phyloP scores from a whole-genome alignment of 257 asterid species.

The Voacanga thouarsii region DNA sequence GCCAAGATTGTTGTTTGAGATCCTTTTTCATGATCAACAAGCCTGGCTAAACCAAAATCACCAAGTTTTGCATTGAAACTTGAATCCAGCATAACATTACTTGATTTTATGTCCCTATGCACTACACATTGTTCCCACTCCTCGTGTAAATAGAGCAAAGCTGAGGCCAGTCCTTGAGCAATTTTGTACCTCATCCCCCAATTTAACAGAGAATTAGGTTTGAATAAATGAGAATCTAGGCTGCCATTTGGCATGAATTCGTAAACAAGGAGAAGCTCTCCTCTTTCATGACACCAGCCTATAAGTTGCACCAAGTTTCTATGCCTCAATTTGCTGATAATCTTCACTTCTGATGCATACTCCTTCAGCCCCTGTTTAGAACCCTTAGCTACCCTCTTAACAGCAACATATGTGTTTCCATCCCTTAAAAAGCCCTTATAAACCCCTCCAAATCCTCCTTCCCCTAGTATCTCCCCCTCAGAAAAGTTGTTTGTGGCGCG shows the following conservation, averaged over 20 bases:
- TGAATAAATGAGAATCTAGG: constrained; percentile 33
- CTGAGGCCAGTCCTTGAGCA: constrained; percentile 36
- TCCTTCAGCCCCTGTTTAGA: constrained; percentile 53
- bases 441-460: constrained; percentile 46
- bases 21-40: constrained; percentile 44
- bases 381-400: constrained; percentile 35
- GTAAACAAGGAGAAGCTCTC: constrained; percentile 41
- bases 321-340: constrained; percentile 45
- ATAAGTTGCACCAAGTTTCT: constrained; percentile 48
- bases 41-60: constrained; percentile 50
- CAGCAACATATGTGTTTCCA: constrained; percentile 24
- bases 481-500: constrained; percentile 32
- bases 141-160: constrained; percentile 40
- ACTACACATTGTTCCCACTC: constrained; percentile 46
- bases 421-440: constrained; percentile 30
- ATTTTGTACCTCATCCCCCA: constrained; percentile 36
- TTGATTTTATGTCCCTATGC: constrained; percentile 40
- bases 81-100: constrained; percentile 47
- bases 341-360: constrained; percentile 56
- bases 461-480: constrained; percentile 29
- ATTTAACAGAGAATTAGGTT: not conserved
- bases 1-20: constrained; percentile 37
- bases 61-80: constrained; percentile 41
- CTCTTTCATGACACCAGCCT: constrained; percentile 54
- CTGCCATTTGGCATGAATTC: constrained; percentile 48